Conservation (phyloP, 176 grass and related monocot species). For the Carex scoparia region DNA sequence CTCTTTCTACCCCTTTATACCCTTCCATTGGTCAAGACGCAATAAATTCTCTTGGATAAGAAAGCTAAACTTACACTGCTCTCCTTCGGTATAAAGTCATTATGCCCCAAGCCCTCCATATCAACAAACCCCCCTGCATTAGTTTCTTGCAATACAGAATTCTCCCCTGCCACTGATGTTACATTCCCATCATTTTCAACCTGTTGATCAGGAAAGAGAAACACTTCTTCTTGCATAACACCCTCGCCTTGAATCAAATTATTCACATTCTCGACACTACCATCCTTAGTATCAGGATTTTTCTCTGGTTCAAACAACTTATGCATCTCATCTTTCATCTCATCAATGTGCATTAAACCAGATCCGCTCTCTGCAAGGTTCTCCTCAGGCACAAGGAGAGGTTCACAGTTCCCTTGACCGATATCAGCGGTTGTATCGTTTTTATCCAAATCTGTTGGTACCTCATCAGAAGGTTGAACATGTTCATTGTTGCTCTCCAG, state of each 20-base stretch:
- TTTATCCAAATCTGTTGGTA: slow-evolving; percentile 34
- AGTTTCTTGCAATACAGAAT: slow-evolving; percentile 69
- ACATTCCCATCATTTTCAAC: slow-evolving; percentile 38
- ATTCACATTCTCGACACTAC: slow-evolving; percentile 20
- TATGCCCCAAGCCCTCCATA: slow-evolving; percentile 34
- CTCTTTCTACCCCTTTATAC: background rate
- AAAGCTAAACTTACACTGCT: slow-evolving; percentile 67
- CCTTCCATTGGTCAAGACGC: background rate
- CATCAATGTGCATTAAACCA: slow-evolving; percentile 2
- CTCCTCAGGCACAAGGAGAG: slow-evolving; percentile 29
- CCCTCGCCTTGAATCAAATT: slow-evolving; percentile 1
- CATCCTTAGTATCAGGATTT: slow-evolving; percentile 42
- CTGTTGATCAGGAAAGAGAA: slow-evolving; percentile 37
- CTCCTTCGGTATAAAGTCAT: slow-evolving; percentile 56
- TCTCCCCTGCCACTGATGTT: slow-evolving; percentile 68
- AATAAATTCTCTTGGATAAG: background rate
- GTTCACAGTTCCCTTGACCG: background rate
- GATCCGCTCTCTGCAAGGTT: slow-evolving; percentile 1
- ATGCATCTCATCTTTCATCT: slow-evolving; percentile 30
- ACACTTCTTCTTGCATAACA: slow-evolving; percentile 21
- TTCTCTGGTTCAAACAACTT: slow-evolving; percentile 35
- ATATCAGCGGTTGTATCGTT: background rate
- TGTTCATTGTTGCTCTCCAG: slow-evolving; percentile 8
- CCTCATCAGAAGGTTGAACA: slow-evolving; percentile 8
- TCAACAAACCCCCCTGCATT: slow-evolving; percentile 46